Percentiles rank a stretch among this genome's conserved stretches.
Evolutionary conservation across 257 asterid genomes (phyloP).

Genomic region (Ajuga chamaepitys): DNA sequence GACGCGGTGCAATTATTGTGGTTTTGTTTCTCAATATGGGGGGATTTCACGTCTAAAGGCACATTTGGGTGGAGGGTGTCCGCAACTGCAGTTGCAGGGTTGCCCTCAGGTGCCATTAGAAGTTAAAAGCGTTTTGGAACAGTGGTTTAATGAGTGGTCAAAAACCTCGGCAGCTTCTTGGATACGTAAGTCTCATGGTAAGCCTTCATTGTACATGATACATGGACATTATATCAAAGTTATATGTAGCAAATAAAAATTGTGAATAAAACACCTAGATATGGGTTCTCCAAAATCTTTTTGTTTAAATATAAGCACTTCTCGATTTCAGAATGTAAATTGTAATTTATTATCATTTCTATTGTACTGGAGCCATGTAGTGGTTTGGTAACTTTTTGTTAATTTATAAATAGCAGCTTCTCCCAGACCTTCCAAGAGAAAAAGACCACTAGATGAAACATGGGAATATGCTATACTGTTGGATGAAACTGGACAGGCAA

Average conservation of each 20-base stretch:
- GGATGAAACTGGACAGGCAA: conserved; percentile 32
- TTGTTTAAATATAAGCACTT: neutral
- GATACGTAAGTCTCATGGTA: conserved; percentile 29
- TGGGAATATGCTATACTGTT: conserved; percentile 42
- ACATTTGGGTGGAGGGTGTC: conserved; percentile 48
- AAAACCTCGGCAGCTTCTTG: conserved; percentile 29
- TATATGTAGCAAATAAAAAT: neutral
- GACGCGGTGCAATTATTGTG: conserved; percentile 41
- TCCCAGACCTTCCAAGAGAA: conserved; percentile 21
- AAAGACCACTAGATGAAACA: conserved; percentile 31
- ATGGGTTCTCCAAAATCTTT: neutral
- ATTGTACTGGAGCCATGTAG: neutral
- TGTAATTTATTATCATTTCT: neutral
- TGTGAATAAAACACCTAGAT: neutral
- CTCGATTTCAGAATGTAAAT: neutral
- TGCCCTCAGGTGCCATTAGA: conserved; percentile 41
- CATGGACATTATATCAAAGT: neutral
- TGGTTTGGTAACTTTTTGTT: neutral
- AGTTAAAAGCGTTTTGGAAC: conserved; percentile 34
- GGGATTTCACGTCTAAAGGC: conserved; percentile 53
- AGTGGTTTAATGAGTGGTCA: conserved; percentile 39
- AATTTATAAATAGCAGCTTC: conserved; percentile 14
- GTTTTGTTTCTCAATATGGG: conserved; percentile 38
- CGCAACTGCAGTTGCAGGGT: conserved; percentile 33
- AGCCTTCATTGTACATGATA: conserved; percentile 3